Conservation (phyloP, 108 stramenopile species). For the Nitzschia sp. region DNA sequence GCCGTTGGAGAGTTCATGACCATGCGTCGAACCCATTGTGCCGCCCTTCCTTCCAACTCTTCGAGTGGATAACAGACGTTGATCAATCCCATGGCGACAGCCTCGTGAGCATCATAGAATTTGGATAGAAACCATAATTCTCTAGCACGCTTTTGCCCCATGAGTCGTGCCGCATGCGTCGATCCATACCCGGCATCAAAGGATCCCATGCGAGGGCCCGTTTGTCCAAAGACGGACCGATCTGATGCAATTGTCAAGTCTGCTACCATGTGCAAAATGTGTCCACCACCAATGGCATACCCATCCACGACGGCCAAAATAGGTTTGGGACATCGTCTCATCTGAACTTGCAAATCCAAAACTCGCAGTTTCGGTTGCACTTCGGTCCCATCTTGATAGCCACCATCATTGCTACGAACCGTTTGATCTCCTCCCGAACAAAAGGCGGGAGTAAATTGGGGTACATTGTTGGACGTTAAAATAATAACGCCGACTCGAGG, state of each 20-base stretch:
- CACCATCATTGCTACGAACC: conserved; percentile 76
- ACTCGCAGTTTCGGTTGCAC: conserved; percentile 76
- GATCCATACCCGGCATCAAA: conserved; percentile 96
- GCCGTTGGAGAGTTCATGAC: conserved; percentile 89
- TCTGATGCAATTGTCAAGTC: conserved; percentile 86
- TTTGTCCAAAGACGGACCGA: conserved; percentile 93
- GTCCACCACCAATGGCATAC: conserved; percentile 95
- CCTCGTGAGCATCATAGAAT: conserved; percentile 87
- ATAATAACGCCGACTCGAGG: conserved; percentile 77
- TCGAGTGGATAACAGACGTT: conserved; percentile 74
- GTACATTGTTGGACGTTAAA: conserved; percentile 52
- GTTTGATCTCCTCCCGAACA: conserved; percentile 95
- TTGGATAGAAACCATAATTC: conserved; percentile 93
- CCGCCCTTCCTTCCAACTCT: conserved; percentile 80
- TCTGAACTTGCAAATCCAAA: conserved; percentile 88
- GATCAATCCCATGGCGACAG: conserved; percentile 88
- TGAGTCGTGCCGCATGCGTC: conserved; percentile 81
- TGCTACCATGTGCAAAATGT: conserved; percentile 93
- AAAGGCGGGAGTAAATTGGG: conserved; percentile 79
- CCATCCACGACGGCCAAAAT: conserved; percentile 92
- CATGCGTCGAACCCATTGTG: conserved; percentile 92
- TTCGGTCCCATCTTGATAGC: conserved; percentile 92
- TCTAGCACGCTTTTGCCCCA: conserved; percentile 94
- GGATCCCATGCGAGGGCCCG: conserved; percentile 91
- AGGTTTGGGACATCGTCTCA: conserved; percentile 96